phyloP scores from a whole-genome alignment of 1,284 basidiomycete species.

The Omphalotus olearius region DNA sequence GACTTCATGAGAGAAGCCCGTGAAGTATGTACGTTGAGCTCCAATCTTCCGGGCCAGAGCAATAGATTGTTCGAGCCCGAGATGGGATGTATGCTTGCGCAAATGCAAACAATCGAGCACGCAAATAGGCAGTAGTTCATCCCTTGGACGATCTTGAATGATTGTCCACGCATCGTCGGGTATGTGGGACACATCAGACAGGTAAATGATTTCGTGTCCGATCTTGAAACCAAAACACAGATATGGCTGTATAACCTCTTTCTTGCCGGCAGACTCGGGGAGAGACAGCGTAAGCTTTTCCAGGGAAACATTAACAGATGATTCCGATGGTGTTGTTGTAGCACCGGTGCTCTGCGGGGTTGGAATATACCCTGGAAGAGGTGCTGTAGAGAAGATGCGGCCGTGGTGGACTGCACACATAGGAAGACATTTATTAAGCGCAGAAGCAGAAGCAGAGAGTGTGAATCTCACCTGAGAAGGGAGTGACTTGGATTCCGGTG shows the following conservation, averaged over 20 bases:
- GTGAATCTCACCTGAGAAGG: conserved; percentile 52
- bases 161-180: conserved; percentile 63
- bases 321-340: conserved; percentile 11
- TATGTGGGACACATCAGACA: conserved; percentile 74
- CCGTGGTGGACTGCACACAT: conserved; percentile 56
- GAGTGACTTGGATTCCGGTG: conserved; percentile 60
- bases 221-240: conserved; percentile 74
- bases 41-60: conserved; percentile 47
- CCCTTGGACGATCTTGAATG: conserved; percentile 28
- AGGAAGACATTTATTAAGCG: background rate
- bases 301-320: conserved; percentile 7
- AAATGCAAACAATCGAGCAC: conserved; percentile 72
- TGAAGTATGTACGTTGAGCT: conserved; percentile 60
- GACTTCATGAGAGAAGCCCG: conserved; percentile 69
- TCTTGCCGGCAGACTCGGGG: conserved; percentile 15
- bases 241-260: conserved; percentile 49
- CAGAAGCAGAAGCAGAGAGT: background rate
- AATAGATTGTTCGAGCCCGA: conserved; percentile 60
- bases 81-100: conserved; percentile 62
- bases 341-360: conserved; percentile 36
- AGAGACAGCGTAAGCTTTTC: conserved; percentile 11
- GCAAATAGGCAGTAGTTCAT: conserved; percentile 45
- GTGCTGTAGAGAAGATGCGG: conserved; percentile 43
- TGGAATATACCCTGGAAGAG: conserved; percentile 35
- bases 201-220: conserved; percentile 57